phyloP scores from a whole-genome alignment of 2,329 filamentous ascomycete genomes.

The Nigrospora oryzae region DNA sequence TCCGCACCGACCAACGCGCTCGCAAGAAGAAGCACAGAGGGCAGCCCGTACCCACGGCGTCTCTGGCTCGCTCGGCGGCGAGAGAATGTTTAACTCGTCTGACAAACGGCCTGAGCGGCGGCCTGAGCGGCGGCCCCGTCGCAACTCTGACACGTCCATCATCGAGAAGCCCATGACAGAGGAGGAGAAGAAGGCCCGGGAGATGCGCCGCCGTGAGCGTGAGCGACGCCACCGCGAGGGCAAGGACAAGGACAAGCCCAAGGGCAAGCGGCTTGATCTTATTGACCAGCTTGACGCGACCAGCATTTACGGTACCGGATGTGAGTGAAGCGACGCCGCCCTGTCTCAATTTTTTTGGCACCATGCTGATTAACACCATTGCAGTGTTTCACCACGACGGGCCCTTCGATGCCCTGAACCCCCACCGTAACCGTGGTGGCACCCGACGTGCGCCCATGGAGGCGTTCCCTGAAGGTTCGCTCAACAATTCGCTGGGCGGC shows the following conservation, averaged over 20 bases:
- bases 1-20: slow-evolving; percentile 52
- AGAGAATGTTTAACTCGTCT: slow-evolving; percentile 26
- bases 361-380: slow-evolving; percentile 2
- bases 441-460: slow-evolving; percentile 86
- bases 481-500: slow-evolving; percentile 87
- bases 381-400: slow-evolving; percentile 95
- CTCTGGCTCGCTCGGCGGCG: slow-evolving; percentile 16
- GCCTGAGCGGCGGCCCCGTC: slow-evolving; percentile 46
- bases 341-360: slow-evolving; percentile 1
- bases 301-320: slow-evolving; percentile 85
- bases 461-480: slow-evolving; percentile 85
- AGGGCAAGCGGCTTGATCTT: slow-evolving; percentile 56
- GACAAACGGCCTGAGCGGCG: slow-evolving; percentile 20
- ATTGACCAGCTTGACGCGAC: slow-evolving; percentile 97
- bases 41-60: slow-evolving; percentile 32
- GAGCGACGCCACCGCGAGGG: slow-evolving; percentile 43
- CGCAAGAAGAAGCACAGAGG: slow-evolving; percentile 56
- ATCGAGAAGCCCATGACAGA: slow-evolving; percentile 53
- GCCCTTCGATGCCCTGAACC: slow-evolving; percentile 93
- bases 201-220: slow-evolving; percentile 41
- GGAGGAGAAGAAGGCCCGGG: slow-evolving; percentile 44
- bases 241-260: slow-evolving; percentile 40
- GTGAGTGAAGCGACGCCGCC: slow-evolving; percentile 44
- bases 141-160: slow-evolving; percentile 75
- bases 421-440: slow-evolving; percentile 82